Conservation (phyloP, 2,329 filamentous ascomycete genomes). For the Pseudogymnoascus sp. region DNA sequence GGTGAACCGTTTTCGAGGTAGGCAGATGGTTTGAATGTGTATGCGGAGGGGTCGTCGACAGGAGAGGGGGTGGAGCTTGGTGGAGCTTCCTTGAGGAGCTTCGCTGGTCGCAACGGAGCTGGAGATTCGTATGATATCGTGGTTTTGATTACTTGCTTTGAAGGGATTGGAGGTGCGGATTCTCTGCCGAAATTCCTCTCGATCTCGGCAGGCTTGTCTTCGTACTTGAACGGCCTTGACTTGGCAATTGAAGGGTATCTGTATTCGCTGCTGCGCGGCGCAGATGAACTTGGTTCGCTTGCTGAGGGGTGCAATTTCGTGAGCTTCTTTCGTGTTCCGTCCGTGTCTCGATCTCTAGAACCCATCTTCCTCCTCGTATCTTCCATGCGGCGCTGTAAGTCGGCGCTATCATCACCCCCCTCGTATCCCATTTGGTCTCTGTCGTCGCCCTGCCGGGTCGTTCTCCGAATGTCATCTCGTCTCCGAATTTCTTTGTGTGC, state of each 20-base stretch:
- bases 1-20: constrained; percentile 86
- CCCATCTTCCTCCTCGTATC: constrained; percentile 39
- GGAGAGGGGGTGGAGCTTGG: constrained; percentile 13
- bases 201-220: constrained; percentile 12
- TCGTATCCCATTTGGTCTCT: constrained; percentile 33
- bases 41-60: constrained; percentile 32
- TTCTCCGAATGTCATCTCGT: constrained; percentile 55
- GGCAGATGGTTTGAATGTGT: constrained; percentile 76
- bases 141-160: not conserved
- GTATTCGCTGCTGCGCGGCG: constrained; percentile 33
- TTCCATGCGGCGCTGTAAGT: constrained; percentile 46
- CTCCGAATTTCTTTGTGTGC: constrained; percentile 66
- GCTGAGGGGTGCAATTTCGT: constrained; percentile 21
- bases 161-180: constrained; percentile 28
- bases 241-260: constrained; percentile 52
- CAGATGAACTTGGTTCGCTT: constrained; percentile 17
- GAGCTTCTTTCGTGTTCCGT: constrained; percentile 22
- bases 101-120: constrained; percentile 22
- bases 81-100: constrained; percentile 18
- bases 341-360: constrained; percentile 17
- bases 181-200: not conserved
- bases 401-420: constrained; percentile 31
- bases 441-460: constrained; percentile 52
- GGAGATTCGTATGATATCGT: not conserved
- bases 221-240: constrained; percentile 42